These are phyloP conservation scores for Sugiyamaella chiloensis DNA, from an alignment of 805 yeast genomes.

Conservation along the genomic window DNA sequence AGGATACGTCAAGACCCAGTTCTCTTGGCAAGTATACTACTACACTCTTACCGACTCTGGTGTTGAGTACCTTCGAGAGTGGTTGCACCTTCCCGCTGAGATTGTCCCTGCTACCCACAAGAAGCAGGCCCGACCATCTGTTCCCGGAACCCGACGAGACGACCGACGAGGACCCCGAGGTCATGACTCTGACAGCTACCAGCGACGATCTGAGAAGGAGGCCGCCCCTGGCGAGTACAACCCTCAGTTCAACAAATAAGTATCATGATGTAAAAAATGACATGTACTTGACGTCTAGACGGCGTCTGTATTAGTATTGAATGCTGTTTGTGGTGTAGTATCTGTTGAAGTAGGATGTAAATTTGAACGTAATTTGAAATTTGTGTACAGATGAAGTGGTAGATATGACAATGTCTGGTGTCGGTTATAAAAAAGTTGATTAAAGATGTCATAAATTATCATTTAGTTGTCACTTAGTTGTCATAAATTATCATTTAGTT, in stretches of 20 bases:
- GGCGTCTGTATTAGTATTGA: too few species aligned
- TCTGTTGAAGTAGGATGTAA: too few species aligned
- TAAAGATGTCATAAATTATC: too few species aligned
- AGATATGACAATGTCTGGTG: too few species aligned
- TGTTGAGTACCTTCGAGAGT: slow-evolving; percentile 96
- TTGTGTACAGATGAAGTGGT: too few species aligned
- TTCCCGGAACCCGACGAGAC: slow-evolving; percentile 33
- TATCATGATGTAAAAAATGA: slow-evolving; percentile 11
- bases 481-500: too few species aligned
- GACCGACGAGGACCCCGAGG: slow-evolving; percentile 57
- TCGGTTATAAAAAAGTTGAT: too few species aligned
- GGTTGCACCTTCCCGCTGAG: slow-evolving; percentile 98
- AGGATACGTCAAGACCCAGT: slow-evolving; percentile 99
- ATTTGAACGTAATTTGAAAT: too few species aligned
- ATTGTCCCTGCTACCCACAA: slow-evolving; percentile 98
- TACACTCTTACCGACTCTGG: slow-evolving; percentile 99
- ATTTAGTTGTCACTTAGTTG: too few species aligned
- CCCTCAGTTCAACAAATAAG: slow-evolving; percentile 36
- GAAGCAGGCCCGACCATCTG: slow-evolving; percentile 86
- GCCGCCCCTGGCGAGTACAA: slow-evolving; percentile 35
- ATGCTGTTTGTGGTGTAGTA: too few species aligned
- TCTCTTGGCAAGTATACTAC: slow-evolving; percentile 99
- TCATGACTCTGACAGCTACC: slow-evolving; percentile 46
- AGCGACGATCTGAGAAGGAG: slow-evolving; percentile 62
- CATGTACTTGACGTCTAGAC: too few species aligned